A percentile compares a stretch with the other conserved stretches of the same genome.
These are phyloP conservation scores for Mycosarcoma maydis DNA, from an alignment of 1,284 basidiomycete species.

Conservation along the genomic window DNA sequence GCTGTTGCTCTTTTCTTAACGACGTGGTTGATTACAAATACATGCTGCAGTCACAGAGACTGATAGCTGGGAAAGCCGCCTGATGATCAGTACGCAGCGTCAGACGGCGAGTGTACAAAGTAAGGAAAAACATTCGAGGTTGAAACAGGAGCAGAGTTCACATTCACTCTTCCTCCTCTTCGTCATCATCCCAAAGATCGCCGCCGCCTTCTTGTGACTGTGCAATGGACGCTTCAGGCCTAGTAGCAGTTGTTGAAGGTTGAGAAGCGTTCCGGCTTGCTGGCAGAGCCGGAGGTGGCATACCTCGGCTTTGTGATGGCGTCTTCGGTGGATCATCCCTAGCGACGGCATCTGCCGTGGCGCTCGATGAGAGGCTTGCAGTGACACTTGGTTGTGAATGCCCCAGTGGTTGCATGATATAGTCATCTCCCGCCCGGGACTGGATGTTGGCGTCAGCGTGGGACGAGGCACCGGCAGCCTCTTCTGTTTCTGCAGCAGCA, in stretches of 20 bases:
- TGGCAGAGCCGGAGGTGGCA: slow-evolving; percentile 39
- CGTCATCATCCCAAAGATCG: slow-evolving; percentile 50
- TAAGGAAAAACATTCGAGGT: no score
- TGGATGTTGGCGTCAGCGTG: slow-evolving; percentile 34
- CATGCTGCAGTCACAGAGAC: not conserved
- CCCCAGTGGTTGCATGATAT: slow-evolving; percentile 7
- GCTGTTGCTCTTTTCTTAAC: no score
- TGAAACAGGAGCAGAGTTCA: not conserved
- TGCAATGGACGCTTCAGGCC: not conserved
- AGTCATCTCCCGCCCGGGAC: slow-evolving; percentile 41
- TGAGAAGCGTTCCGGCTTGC: slow-evolving; percentile 16
- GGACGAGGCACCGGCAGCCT: slow-evolving; percentile 24
- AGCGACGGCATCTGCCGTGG: not conserved
- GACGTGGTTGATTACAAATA: slow-evolving; percentile 6
- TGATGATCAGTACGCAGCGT: no score
- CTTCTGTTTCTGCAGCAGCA: slow-evolving; percentile 37
- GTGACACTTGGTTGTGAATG: slow-evolving; percentile 47
- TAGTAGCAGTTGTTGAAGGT: not conserved
- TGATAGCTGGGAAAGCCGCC: no score
- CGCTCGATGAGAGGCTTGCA: slow-evolving; percentile 1
- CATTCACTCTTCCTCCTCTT: slow-evolving; percentile 12
- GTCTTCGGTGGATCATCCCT: slow-evolving; percentile 1
- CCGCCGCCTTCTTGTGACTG: slow-evolving; percentile 27
- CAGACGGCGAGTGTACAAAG: no score
- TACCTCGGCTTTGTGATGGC: slow-evolving; percentile 15